These are phyloP conservation scores for Pseudogymnoascus sp. DNA, from an alignment of 2,329 filamentous ascomycete species.

Conservation along the genomic window DNA sequence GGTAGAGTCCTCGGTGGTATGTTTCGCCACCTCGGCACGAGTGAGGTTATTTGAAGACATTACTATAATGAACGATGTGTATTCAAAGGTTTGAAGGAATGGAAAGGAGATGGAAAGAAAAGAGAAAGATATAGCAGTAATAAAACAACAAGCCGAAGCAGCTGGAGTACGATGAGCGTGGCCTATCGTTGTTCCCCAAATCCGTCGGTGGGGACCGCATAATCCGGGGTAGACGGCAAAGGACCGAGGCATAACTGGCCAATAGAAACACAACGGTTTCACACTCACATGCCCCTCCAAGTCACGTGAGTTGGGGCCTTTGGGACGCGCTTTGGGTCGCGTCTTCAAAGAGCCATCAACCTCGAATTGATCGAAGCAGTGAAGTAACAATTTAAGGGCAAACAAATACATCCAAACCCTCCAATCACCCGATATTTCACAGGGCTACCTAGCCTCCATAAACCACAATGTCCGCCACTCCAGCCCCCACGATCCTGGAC, in stretches of 20 bases:
- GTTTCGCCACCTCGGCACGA: slow-evolving; percentile 61
- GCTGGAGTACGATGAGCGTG: background rate
- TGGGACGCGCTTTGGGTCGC: background rate
- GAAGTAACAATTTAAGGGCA: background rate
- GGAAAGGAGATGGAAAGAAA: background rate
- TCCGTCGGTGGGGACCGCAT: background rate
- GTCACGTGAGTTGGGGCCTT: background rate
- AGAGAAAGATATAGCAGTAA: background rate
- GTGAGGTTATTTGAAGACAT: slow-evolving; percentile 32
- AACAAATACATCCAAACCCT: background rate
- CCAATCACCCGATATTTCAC: background rate
- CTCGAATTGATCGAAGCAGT: background rate
- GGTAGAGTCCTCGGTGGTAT: slow-evolving; percentile 66
- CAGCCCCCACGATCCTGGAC: slow-evolving; percentile 48
- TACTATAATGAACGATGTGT: background rate
- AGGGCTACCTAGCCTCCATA: background rate
- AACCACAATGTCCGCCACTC: background rate
- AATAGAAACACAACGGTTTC: slow-evolving; percentile 1
- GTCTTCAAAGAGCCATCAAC: background rate
- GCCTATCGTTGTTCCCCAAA: background rate
- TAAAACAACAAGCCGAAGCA: background rate
- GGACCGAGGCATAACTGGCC: background rate
- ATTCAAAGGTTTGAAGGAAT: background rate
- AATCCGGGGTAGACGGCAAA: background rate
- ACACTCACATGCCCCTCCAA: background rate